Percentiles rank a stretch among this genome's conserved stretches.
Conservation (phyloP, 805 yeast species). For the Pichia ethanolica region DNA sequence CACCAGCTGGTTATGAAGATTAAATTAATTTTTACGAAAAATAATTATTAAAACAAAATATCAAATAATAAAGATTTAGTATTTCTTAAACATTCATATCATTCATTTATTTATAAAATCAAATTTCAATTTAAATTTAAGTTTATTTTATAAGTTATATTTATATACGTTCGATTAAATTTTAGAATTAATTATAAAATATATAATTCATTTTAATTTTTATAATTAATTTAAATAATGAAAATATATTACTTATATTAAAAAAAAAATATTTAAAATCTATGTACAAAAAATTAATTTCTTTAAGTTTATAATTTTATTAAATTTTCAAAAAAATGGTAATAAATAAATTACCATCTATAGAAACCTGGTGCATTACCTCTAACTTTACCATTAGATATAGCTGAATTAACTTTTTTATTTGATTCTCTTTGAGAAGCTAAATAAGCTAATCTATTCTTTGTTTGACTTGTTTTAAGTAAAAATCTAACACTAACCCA, state of each 20-base stretch:
- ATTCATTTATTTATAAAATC: no score
- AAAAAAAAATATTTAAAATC: background rate
- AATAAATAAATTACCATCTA: constrained; percentile 38
- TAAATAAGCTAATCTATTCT: constrained; percentile 27
- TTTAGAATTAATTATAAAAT: no score
- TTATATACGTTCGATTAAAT: no score
- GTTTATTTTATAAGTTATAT: no score
- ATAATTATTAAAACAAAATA: background rate
- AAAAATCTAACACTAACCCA: constrained; percentile 77
- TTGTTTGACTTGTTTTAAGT: constrained; percentile 52
- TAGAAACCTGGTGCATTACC: constrained; percentile 45
- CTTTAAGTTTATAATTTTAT: no score
- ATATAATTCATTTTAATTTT: no score
- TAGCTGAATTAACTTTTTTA: constrained; percentile 35
- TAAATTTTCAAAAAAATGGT: background rate
- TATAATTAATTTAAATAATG: no score
- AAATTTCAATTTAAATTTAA: no score
- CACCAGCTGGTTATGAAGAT: constrained; percentile 52
- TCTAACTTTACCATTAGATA: constrained; percentile 39
- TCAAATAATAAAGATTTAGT: background rate
- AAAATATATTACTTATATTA: no score
- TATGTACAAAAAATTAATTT: constrained; percentile 6
- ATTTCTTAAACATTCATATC: no score
- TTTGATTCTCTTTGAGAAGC: constrained; percentile 33
- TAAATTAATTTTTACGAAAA: constrained; percentile 6